phyloP scores from a whole-genome alignment of 352 stramenopile genomes.

The Phytophthora idaei region DNA sequence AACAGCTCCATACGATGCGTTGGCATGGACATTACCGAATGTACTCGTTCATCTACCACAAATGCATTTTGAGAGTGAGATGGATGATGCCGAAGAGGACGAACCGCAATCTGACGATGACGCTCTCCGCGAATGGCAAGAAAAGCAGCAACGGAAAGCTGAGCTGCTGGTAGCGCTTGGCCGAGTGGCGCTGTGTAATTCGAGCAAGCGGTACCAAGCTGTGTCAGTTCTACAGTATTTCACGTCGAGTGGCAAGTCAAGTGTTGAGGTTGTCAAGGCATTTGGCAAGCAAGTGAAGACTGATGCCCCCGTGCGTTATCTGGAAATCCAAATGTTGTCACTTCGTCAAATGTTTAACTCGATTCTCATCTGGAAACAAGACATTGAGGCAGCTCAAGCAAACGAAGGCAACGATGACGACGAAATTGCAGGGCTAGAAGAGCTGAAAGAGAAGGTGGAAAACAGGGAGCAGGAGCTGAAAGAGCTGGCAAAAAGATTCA shows the following conservation, averaged over 20 bases:
- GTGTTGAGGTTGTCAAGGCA: conserved; percentile 74
- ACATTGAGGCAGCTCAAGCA: conserved; percentile 37
- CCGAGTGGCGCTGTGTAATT: conserved; percentile 78
- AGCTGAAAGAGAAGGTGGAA: conserved; percentile 62
- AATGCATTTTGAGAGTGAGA: conserved; percentile 86
- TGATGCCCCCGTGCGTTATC: conserved; percentile 75
- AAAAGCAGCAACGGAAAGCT: conserved; percentile 54
- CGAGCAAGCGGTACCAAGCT: conserved; percentile 82
- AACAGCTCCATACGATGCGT: conserved; percentile 52
- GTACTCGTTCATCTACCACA: conserved; percentile 73
- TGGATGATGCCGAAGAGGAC: conserved; percentile 60
- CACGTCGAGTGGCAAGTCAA: conserved; percentile 53
- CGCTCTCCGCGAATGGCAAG: conserved; percentile 30
- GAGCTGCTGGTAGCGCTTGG: conserved; percentile 77
- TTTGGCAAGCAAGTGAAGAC: conserved; percentile 84
- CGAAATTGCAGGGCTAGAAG: conserved; percentile 51
- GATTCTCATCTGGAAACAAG: conserved; percentile 70
- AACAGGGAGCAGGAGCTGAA: conserved; percentile 59
- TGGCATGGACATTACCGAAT: conserved; percentile 77
- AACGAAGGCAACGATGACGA: conserved; percentile 21
- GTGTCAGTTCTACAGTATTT: conserved; percentile 74
- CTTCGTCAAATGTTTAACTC: conserved; percentile 72
- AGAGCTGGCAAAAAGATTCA: conserved; percentile 81
- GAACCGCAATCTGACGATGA: conserved; percentile 43
- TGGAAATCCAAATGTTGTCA: conserved; percentile 90